Evolutionary conservation across 495 filamentous ascomycete species (phyloP), one percentile per base, ranked within the genome.

Genomic region (Usnea hakonensis): DNA sequence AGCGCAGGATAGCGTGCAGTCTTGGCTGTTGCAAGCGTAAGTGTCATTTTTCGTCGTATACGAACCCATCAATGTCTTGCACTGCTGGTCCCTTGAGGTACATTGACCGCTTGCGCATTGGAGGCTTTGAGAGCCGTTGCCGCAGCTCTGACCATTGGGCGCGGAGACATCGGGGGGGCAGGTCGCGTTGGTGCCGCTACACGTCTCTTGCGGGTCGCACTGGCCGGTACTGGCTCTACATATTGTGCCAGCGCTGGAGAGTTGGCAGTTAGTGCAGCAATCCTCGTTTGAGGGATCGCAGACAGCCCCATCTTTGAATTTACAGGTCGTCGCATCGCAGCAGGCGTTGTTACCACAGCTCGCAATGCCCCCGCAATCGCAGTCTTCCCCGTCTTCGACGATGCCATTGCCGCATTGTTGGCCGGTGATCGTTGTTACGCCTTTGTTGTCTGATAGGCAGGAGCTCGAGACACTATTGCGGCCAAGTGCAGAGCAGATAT

Each of bases 351-450:
- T 72, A 21, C 77, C 83, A 72, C 94, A 98, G 46, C 81, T 82
- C 36, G 76, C 74, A 9, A 72, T 71, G 46, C 92, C 94, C 58
- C 94, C 95, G 69, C 94, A 98, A 75, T 98, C 94, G 73, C 94
- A 98, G 19, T 98, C 88, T 74, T 98, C 94, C 64, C 90, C 94
- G 13, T 80, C 73, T 73, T 98, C 94, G 44, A 98, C 95, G 64
- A 98, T 97, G 52, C 94, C 94, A 73, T 98, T 98, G 55, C 94
- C 94, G 71, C 94, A 98, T 69, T 90, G 85, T 62, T 86, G 87
- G 66, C 88, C 88, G 1, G 85, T 89, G 70, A 95, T 89, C n/a
- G 89, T 93, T n/a, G 79, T 78, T 21, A 98, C 85, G 62, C 87
- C 87, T 65, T 83, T 83, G 74, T 98, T 98, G 69, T 88, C 85